Conservation (phyloP, 1,139 yeast genomes). For the Hansenula lynferdii region DNA sequence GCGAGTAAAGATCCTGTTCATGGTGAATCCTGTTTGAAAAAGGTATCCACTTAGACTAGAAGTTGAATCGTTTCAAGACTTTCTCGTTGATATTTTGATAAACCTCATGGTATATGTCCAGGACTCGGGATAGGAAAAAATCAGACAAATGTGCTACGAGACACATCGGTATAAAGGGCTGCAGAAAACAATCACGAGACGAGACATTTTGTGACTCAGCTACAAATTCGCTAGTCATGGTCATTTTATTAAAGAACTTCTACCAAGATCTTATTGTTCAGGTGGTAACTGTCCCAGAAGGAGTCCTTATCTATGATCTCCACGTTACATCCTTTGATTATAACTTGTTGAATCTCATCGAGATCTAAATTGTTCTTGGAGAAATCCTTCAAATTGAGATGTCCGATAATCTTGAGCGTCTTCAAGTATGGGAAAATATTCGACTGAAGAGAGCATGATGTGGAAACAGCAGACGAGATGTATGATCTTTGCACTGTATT, state of each 20-base stretch:
- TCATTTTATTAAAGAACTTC: neutral
- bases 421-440: slow-evolving; percentile 6
- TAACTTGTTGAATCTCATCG: slow-evolving; percentile 5
- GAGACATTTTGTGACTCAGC: too few species aligned
- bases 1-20: neutral
- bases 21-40: too few species aligned
- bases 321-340: slow-evolving; percentile 12
- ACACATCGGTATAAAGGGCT: neutral
- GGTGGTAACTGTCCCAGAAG: slow-evolving; percentile 2
- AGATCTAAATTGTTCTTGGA: slow-evolving; percentile 4
- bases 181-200: neutral
- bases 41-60: too few species aligned
- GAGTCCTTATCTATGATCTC: slow-evolving; percentile 8
- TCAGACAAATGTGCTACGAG: neutral
- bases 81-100: too few species aligned
- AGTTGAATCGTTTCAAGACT: too few species aligned
- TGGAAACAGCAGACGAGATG: slow-evolving; percentile 1
- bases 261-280: neutral
- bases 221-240: too few species aligned
- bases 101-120: too few species aligned
- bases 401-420: slow-evolving; percentile 12
- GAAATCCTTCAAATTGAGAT: slow-evolving; percentile 8
- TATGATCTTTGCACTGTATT: slow-evolving; percentile 1
- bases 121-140: too few species aligned
- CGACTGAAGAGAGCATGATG: slow-evolving; percentile 3